These are phyloP conservation scores for Lactarius sp. DNA, from an alignment of 768 basidiomycete genomes.

Conservation along the genomic window DNA sequence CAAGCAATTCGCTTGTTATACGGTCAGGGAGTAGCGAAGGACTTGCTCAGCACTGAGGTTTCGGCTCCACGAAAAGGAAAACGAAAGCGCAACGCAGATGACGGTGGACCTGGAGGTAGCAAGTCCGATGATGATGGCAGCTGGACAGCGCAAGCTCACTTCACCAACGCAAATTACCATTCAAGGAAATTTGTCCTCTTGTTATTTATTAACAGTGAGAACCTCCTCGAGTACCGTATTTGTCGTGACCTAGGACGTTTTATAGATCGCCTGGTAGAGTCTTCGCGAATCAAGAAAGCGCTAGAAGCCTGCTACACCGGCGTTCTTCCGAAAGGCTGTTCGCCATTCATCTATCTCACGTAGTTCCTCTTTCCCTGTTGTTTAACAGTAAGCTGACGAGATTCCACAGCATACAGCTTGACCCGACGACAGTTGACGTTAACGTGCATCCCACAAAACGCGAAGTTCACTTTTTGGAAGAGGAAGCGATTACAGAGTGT, in stretches of 20 bases:
- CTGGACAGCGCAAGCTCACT: slow-evolving; percentile 73
- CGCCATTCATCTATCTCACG: slow-evolving; percentile 94
- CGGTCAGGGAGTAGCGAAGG: slow-evolving; percentile 72
- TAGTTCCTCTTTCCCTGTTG: slow-evolving; percentile 31
- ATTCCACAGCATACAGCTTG: slow-evolving; percentile 62
- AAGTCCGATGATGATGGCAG: slow-evolving; percentile 32
- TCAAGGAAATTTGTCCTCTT: slow-evolving; percentile 81
- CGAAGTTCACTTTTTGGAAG: slow-evolving; percentile 91
- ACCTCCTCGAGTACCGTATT: not conserved
- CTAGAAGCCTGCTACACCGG: slow-evolving; percentile 81
- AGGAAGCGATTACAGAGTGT: slow-evolving; percentile 76
- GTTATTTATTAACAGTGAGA: slow-evolving; percentile 91
- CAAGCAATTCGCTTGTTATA: slow-evolving; percentile 80
- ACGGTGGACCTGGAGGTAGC: slow-evolving; percentile 33
- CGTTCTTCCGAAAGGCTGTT: slow-evolving; percentile 83
- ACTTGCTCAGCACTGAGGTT: slow-evolving; percentile 47
- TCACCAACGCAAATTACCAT: slow-evolving; percentile 86
- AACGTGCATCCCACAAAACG: slow-evolving; percentile 98
- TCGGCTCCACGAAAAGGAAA: slow-evolving; percentile 29
- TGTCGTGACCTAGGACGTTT: not conserved
- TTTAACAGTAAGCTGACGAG: not conserved
- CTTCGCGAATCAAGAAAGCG: slow-evolving; percentile 76
- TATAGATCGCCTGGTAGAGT: slow-evolving; percentile 89
- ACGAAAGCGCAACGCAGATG: slow-evolving; percentile 26
- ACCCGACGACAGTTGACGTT: slow-evolving; percentile 87